phyloP scores from a whole-genome alignment of 345 rosid genomes.

The Hibiscus tridactylites region DNA sequence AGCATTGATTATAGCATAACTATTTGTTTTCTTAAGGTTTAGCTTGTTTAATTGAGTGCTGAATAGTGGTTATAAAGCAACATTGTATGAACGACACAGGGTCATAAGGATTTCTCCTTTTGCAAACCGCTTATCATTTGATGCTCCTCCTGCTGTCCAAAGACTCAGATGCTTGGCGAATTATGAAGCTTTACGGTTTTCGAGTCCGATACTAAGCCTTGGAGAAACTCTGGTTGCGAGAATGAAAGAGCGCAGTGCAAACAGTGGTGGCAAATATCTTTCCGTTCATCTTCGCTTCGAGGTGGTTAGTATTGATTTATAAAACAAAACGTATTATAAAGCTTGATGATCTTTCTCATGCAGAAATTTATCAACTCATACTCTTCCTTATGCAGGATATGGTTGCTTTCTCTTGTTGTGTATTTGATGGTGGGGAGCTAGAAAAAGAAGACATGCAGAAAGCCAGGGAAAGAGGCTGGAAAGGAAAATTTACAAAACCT shows the following conservation, averaged over 20 bases:
- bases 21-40: not conserved
- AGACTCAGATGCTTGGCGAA: constrained; percentile 90
- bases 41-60: not conserved
- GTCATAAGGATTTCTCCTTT: constrained; percentile 94
- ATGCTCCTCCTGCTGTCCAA: constrained; percentile 90
- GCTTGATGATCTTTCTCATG: not conserved
- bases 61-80: not conserved
- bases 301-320: constrained; percentile 57
- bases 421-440: constrained; percentile 90
- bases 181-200: constrained; percentile 77
- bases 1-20: not conserved
- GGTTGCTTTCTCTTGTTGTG: constrained; percentile 99
- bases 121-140: constrained; percentile 95
- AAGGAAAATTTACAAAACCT: constrained; percentile 92
- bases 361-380: not conserved
- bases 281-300: constrained; percentile 98
- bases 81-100: constrained; percentile 37
- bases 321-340: not conserved
- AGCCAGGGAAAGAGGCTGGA: constrained; percentile 98
- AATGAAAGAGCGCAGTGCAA: constrained; percentile 85
- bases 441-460: constrained; percentile 82
- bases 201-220: constrained; percentile 59
- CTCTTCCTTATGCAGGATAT: constrained; percentile 56
- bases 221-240: constrained; percentile 81
- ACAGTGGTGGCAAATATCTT: constrained; percentile 72